Base-by-base conservation (phyloP, 768 basidiomycete genomes). In the Gautieria morchelliformis region DNA sequence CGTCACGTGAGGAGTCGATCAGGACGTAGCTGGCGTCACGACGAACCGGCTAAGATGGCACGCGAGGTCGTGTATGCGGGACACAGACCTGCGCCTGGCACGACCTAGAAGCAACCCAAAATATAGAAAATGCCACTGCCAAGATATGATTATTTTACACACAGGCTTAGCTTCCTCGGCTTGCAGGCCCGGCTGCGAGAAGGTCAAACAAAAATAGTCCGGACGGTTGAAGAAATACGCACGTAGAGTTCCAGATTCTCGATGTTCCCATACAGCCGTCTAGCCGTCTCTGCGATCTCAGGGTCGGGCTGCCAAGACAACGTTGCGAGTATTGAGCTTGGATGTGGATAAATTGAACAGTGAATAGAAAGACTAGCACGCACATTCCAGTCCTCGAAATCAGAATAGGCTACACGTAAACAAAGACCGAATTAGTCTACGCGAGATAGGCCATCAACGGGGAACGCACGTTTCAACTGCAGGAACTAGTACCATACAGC, bases 51-150 rank as follows among this genome's bases (percentile, higher is more conserved):
- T 14, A 93, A 74, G 61, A 93, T 92, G n/a, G 88, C 86, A 45
- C 90, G 77, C 7, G 88, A 88, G 61, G 89, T 85, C 5, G 90
- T 91, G 71, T 83, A 90, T 27, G 88, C 87, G 5, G 88, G 88
- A 66, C 88, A 90, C 5, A 91, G 66, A 11, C 89, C 89, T 6
- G 86, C 83, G 7, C 88, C 90, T 1, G 81, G 77, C 22, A 75
- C 74, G 7, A 82, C 17, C 53, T 55, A 55, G 44, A 49, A 10
- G 35, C 35, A 20, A 49, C 19, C n/a, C 37, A 19, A 5, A 2
- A 30, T 12, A 53, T 17, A 10, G 9, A 54, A 27, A 41, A 35
- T 2, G 53, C 4, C 53, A 30, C 14, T 46, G 19, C 11, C 15
- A 19, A 32, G n/a, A 15, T 10, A 14, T 20, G 15, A 44, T 6